Evolutionary conservation across 441 rosid genomes (phyloP), one percentile per base, ranked within the genome.

Genomic region (Rhodomyrtus psidioides): DNA sequence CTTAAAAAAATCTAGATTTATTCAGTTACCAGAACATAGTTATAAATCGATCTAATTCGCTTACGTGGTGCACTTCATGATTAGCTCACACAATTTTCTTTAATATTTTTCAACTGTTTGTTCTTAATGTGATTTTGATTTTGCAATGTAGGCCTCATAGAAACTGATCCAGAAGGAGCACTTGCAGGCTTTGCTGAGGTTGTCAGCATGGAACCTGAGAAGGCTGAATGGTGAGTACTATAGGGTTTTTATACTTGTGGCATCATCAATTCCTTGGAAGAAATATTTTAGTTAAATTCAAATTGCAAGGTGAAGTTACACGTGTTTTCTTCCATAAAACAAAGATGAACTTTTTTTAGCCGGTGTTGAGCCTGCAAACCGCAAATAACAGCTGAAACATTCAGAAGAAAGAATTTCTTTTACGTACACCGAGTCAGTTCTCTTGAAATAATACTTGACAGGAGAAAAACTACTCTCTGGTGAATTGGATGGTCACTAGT

Each of bases 161-260:
- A 96, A 91, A 94, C 96, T 62, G 99, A 96, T 55, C 98, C 98
- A 79, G 96, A 95, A 93, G 95, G 87, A 21, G 99, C 99, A 39
- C 99, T 98, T 83, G 92, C 94, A 83, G 99, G 99, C 74, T 98
- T 98, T 91, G 96, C 95, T 65, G 98, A 94, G 89, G 99, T 98
- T 44, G 98, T 98, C 83, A 86, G 74, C 88, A 98, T 98, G 99
- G 99, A 98, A 88, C 99, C 98, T 62, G 97, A 96, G 86, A 98
- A 98, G 90, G 98, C 99, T 84, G 99, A 98, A 53, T 96, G 99
- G 99, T 98, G 89, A 93, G 92, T 55, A 49, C 10, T 39, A 30
- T 19, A 82, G n/a, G n/a, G 21, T 57, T 53, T 55, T 30, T 84
- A 49, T 79, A 49, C 34, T 34, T 49, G 46, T 34, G 82, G 79